These are phyloP conservation scores for Lipomyces chichibuensis DNA, from an alignment of 805 yeast genomes.

Conservation along the genomic window DNA sequence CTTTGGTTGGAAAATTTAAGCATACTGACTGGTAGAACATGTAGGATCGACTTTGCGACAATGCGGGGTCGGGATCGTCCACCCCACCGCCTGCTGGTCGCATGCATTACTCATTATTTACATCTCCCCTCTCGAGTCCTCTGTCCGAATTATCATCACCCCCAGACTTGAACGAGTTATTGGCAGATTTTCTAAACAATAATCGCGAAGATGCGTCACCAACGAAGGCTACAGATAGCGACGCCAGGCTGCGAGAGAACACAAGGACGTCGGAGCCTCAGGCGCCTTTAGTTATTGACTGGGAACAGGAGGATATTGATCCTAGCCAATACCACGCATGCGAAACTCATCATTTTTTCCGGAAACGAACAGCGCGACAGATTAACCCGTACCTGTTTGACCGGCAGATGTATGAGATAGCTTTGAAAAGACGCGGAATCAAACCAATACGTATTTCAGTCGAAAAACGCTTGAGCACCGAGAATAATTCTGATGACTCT, in stretches of 20 bases:
- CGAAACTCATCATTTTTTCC: constrained; percentile 16
- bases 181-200: neutral
- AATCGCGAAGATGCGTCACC: neutral
- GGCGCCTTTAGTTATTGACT: neutral
- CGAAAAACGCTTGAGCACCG: constrained; percentile 19
- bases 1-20: neutral
- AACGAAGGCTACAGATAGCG: neutral
- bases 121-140: constrained; percentile 22
- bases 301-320: neutral
- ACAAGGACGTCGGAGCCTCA: neutral
- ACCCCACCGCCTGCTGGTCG: neutral
- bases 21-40: neutral
- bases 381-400: constrained; percentile 37
- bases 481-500: constrained; percentile 13
- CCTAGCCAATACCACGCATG: neutral
- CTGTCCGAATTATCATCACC: constrained; percentile 12
- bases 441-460: constrained; percentile 31
- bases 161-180: neutral
- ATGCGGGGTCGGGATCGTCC: neutral
- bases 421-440: constrained; percentile 33
- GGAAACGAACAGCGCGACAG: constrained; percentile 37
- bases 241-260: neutral
- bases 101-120: neutral
- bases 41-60: neutral
- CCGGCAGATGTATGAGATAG: constrained; percentile 34